Base-by-base conservation (phyloP, 345 rosid genomes). In the Ricinus communis region DNA sequence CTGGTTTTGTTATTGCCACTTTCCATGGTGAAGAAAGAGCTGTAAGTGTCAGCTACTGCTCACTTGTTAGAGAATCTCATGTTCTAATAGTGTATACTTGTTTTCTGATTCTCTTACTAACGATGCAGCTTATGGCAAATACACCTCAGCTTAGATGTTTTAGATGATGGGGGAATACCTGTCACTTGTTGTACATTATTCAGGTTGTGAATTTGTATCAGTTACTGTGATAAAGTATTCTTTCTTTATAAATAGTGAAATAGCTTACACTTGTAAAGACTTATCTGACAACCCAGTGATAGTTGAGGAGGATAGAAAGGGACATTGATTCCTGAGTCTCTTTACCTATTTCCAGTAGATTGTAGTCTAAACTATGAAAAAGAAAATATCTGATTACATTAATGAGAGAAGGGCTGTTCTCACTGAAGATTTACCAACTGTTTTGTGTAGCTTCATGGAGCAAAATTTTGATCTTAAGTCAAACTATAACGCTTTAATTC, bases 1-100 rank as follows among this genome's bases (percentile, higher is more conserved):
- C 89, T 18, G 87, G 87, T 68, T 88, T 88, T 76, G 61, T 83
- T 33, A 55, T 85, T 63, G 89, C 89, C 33, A 80, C 87, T 14
- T 88, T 88, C 45, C 55, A 18, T 30, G 46, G 78, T 63, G 70
- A 64, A 18, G 70, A 74, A 49, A 74, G 64, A 28, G 59, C 77
- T 16, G 79, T 76, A 54, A 82, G 83, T 67, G 51, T 88, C 24
- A 80, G 80, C 69, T 78, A 86, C 82, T 85, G 89, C 77, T 62
- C 87, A 41, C 83, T 85, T 66, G 83, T 83, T 21, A 79, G 78
- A 74, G 87, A 86, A 82, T 82, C 90, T 68, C 81, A 74, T 76
- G 70, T 85, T 25, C 22, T 82, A 56, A 30, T 76, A 16, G 77
- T 72, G 25, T 83, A 77, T 71, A 19, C 67, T 54, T 71, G 33